Evolutionary conservation across 2,329 filamentous ascomycete genomes (phyloP).

Genomic region (Thielaviopsis populi): DNA sequence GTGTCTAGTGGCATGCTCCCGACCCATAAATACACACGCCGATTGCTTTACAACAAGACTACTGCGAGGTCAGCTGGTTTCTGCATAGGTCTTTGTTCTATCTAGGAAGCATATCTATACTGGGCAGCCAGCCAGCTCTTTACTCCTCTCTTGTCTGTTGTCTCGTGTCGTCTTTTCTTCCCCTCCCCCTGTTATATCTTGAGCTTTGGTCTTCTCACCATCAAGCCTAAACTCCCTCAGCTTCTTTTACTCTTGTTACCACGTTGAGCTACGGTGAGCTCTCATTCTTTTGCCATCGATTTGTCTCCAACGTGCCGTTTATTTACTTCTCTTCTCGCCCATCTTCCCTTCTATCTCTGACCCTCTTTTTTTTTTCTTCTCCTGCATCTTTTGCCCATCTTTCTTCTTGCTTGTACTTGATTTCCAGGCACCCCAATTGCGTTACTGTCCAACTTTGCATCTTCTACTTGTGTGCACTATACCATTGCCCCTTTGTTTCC

Average conservation of each 20-base stretch:
- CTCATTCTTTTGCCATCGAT: neutral
- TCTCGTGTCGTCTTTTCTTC: conserved; percentile 16
- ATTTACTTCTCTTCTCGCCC: conserved; percentile 10
- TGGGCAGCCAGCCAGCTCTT: neutral
- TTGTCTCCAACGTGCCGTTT: neutral
- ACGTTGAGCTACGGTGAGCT: conserved; percentile 9
- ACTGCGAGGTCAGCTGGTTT: conserved; percentile 66
- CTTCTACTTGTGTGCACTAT: neutral
- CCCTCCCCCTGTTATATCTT: conserved; percentile 14
- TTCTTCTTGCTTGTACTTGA: conserved; percentile 4
- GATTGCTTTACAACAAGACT: neutral
- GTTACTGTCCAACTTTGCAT: neutral
- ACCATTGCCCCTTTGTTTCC: neutral
- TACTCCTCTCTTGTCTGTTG: conserved; percentile 12
- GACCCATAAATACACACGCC: neutral
- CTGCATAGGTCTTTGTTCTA: conserved; percentile 47
- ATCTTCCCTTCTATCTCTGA: conserved; percentile 18
- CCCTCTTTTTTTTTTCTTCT: conserved; percentile 21
- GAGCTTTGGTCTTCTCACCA: conserved; percentile 16
- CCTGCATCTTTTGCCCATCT: conserved; percentile 8
- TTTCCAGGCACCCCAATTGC: neutral
- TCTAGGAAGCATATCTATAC: neutral
- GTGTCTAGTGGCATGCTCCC: neutral
- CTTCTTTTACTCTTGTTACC: conserved; percentile 12
- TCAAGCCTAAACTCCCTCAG: conserved; percentile 14